Evolutionary conservation across 2,329 filamentous ascomycete genomes (phyloP), one percentile per base, ranked within the genome.

Genomic region (Botrytis pseudocinerea): DNA sequence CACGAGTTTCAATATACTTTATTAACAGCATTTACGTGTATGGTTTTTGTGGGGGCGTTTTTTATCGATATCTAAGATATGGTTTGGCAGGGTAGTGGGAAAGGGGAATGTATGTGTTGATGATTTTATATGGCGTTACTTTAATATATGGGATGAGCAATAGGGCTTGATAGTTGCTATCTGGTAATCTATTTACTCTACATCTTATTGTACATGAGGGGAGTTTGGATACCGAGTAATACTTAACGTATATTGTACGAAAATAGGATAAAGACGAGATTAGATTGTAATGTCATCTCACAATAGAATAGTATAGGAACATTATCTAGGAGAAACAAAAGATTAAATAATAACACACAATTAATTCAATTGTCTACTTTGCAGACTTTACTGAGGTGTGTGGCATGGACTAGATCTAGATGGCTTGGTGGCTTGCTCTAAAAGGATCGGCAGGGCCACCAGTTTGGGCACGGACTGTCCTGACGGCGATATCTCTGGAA

Each of bases 1-100:
- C 88, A 88, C 78, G 87, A 89, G 80, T 75, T 87, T 62, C 85
- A 89, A 81, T 85, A 87, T 78, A 86, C 84, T 4, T 73, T 84
- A 4, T 84, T 86, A 12, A 88, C 87, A 0, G 75, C 81, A 6
- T 88, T 84, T 77, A 89, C 87, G 2, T 78, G 82, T 48, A 75
- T 87, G 70, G 79, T 87, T 71, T 89, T 89, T 77, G 83, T 73
- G 2, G 65, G 68, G 18, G 72, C 68, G 20, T 73, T 70, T 63
- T 73, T 73, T 44, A 28, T 73, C 70, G 22, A 32, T 28, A 35
- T 68, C 57, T 71, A 16, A n/a, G 32, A 25, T 25, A 4, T 12
- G 59, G 2, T 12, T 25, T 38, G 59, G 59, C 12, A 2, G 12
- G 25, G 25, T n/a, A 14, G 12, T n/a, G 25, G 10, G 48, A 20